Conservation (phyloP, 1,139 yeast species). For the Candida tetrigidarum region DNA sequence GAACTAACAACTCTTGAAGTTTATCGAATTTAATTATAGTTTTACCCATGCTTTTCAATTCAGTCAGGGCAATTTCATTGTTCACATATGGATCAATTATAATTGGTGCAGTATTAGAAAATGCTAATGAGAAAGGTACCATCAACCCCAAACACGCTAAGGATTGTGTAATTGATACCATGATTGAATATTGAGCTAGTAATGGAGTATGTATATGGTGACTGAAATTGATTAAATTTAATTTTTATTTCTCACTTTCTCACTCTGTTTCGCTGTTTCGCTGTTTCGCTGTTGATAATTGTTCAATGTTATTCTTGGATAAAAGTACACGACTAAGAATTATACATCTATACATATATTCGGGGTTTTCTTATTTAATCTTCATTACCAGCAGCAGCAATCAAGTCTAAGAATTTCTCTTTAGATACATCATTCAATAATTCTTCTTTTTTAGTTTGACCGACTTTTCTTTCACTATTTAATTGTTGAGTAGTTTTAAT, state of each 20-base stretch:
- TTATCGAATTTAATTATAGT: conserved; percentile 4
- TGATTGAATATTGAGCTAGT: neutral
- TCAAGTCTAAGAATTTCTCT: conserved; percentile 87
- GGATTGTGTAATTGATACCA: conserved; percentile 5
- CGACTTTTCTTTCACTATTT: conserved; percentile 39
- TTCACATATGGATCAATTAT: conserved; percentile 13
- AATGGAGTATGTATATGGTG: neutral
- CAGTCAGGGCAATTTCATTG: neutral
- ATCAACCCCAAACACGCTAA: neutral
- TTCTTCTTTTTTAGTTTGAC: conserved; percentile 56
- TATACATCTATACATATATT: neutral
- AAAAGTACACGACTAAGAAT: neutral
- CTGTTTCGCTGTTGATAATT: no score
- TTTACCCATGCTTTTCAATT: neutral
- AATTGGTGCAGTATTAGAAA: conserved; percentile 38
- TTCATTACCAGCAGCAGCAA: conserved; percentile 71
- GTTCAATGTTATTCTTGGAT: no score
- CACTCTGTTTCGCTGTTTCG: neutral
- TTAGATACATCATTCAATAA: conserved; percentile 81
- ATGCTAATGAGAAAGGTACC: conserved; percentile 25
- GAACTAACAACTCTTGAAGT: conserved; percentile 14
- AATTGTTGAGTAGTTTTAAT: conserved; percentile 53
- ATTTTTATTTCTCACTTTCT: neutral
- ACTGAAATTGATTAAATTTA: neutral
- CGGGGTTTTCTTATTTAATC: conserved; percentile 7